Evolutionary conservation across 176 grass and related monocot species (phyloP).

Genomic region (Triticum timopheevii): DNA sequence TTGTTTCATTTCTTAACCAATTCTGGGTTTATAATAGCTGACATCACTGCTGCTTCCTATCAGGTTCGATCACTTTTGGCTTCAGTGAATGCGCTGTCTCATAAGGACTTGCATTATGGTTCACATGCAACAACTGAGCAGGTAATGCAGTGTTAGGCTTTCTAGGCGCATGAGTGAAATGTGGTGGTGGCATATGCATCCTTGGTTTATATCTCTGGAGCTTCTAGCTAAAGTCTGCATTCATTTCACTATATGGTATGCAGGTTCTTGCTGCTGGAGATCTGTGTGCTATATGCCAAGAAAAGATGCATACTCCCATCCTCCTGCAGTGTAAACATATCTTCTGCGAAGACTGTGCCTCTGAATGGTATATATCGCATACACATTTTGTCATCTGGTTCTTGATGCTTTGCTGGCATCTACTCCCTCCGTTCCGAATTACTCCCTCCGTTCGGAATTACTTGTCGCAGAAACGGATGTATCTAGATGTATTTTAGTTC

Average conservation of each 20-base stretch:
- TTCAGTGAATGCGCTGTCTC: slow-evolving; percentile 76
- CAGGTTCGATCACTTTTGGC: slow-evolving; percentile 94
- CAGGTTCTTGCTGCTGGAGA: slow-evolving; percentile 75
- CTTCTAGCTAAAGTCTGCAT: background rate
- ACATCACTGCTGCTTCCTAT: background rate
- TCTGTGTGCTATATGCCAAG: slow-evolving; percentile 92
- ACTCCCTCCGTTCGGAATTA: too few relatives aligned
- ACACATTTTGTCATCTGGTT: background rate
- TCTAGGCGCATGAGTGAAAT: background rate
- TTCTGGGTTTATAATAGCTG: slow-evolving; percentile 1
- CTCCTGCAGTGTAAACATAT: slow-evolving; percentile 82
- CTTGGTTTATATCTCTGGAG: background rate
- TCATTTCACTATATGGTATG: slow-evolving; percentile 1
- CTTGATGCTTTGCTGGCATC: background rate
- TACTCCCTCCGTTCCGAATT: background rate
- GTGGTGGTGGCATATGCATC: background rate
- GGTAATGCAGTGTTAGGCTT: slow-evolving; percentile 44
- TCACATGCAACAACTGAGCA: slow-evolving; percentile 85
- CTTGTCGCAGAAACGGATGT: too few relatives aligned
- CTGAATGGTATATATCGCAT: slow-evolving; percentile 74
- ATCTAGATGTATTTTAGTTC: too few relatives aligned
- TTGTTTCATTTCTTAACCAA: background rate
- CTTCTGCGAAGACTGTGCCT: slow-evolving; percentile 93
- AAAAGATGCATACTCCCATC: slow-evolving; percentile 83
- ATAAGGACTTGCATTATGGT: slow-evolving; percentile 89